Conservation (phyloP, 768 basidiomycete species). For the Termitomyces sp. region DNA sequence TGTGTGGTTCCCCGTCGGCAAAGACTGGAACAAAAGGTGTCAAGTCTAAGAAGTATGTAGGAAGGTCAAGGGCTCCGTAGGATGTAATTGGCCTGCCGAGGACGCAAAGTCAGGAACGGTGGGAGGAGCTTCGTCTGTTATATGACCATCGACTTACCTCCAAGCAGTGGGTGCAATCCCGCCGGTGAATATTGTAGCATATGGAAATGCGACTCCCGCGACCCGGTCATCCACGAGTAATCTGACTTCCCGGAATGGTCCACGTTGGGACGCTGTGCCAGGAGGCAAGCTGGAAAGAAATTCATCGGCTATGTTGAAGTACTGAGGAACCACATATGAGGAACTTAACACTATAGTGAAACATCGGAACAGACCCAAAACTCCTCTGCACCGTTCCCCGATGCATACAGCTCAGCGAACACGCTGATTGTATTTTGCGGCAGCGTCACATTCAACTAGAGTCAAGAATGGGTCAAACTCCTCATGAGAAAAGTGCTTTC, state of each 20-base stretch:
- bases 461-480: background rate
- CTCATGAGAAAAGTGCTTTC: background rate
- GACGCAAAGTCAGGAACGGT: background rate
- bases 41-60: conserved; percentile 73
- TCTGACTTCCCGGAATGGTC: conserved; percentile 47
- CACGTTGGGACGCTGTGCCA: conserved; percentile 33
- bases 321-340: conserved; percentile 32
- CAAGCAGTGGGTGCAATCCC: conserved; percentile 66
- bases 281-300: conserved; percentile 50
- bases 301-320: conserved; percentile 59
- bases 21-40: conserved; percentile 73
- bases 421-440: conserved; percentile 64
- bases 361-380: conserved; percentile 54
- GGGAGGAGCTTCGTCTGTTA: too few relatives aligned
- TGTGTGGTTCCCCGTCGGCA: conserved; percentile 61
- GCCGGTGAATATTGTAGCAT: conserved; percentile 67
- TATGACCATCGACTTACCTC: conserved; percentile 34
- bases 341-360: background rate
- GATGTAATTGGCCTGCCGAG: conserved; percentile 59
- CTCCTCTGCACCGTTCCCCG: conserved; percentile 50
- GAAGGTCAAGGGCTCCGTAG: conserved; percentile 72
- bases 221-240: conserved; percentile 38
- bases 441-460: conserved; percentile 61
- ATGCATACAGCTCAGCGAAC: conserved; percentile 70
- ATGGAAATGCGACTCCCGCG: conserved; percentile 44